Base-by-base conservation (phyloP, 345 rosid species). In the Orychophragmus violaceus region DNA sequence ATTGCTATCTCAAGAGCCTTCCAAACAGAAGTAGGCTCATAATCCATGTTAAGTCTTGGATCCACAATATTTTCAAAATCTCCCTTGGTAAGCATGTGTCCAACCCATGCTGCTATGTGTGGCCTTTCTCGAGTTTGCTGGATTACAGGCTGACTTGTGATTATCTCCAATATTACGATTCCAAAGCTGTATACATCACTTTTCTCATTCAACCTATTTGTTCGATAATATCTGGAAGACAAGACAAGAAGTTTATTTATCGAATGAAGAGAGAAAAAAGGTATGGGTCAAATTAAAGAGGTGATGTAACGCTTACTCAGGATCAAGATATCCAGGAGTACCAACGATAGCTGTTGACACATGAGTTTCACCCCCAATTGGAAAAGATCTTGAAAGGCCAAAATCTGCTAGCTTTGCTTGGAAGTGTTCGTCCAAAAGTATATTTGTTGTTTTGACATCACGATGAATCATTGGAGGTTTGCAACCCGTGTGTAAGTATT, bases 121-220 rank as follows among this genome's bases (percentile, higher is more conserved):
- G 56, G 24, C 16, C 49, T 37, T 27, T 23, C 66, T 8, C 59
- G 42, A 5, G 24, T 10, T 30, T 68, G 35, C 0, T 64, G 46
- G 17, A 77, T 59, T 5, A 58, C 76, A 0, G 76, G 72, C 0
- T 3, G 70, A n/a, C 68, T 70, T 42, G 85, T 67, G 11, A 83
- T 77, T 0, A 73, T 48, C 66, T 77, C 78, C n/a, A 83, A 27
- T 0, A 82, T 62, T 6, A 75, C 61, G 4, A 81, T 55, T 0
- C 85, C 85, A 0, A 79, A 72, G 8, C 85, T 81, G 24, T 75
- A 77, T 4, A 81, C 80, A 30, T 83, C 83, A 37, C 82, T 83
- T 18, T 81, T 81, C 22, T 72, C 79, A 0, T 25, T 72, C 2
- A 79, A 21, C 71, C 68, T 49, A 30, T 71, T 68, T 10, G 77